Conservation (phyloP, 371 early-diverging fungal species). For the Mucor mucedo region DNA sequence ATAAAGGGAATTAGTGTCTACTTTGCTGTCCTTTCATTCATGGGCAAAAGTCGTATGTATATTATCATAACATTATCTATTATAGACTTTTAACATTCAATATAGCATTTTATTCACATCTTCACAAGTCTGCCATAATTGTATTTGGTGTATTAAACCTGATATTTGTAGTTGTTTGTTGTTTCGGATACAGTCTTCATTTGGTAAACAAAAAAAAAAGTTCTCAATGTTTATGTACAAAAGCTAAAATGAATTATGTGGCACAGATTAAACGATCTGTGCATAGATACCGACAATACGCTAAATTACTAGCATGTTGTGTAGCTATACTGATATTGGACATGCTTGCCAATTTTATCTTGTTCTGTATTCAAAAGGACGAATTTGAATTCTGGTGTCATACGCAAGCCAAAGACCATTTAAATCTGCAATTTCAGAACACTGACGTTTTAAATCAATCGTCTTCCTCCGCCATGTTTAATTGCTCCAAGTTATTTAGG, state of each 20-base stretch:
- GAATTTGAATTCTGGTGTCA: slow-evolving; percentile 5
- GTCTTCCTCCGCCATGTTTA: neutral
- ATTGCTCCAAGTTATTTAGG: slow-evolving; percentile 5
- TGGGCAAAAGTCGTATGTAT: slow-evolving; percentile 27
- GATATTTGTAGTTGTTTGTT: slow-evolving; percentile 23
- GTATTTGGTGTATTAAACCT: slow-evolving; percentile 32
- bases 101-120: slow-evolving; percentile 34
- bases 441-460: too few species aligned
- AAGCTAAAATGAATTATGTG: too few species aligned
- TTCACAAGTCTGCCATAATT: slow-evolving; percentile 20
- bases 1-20: slow-evolving; percentile 29
- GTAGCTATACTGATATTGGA: slow-evolving; percentile 6
- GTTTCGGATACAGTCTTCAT: slow-evolving; percentile 23
- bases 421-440: neutral
- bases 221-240: neutral
- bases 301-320: slow-evolving; percentile 12
- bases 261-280: slow-evolving; percentile 3
- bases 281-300: slow-evolving; percentile 8
- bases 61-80: neutral
- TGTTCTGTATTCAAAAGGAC: slow-evolving; percentile 9
- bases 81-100: neutral
- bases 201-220: neutral
- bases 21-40: slow-evolving; percentile 29
- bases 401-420: neutral
- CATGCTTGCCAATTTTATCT: slow-evolving; percentile 10